These are phyloP conservation scores for Fusarium solani-melongenae DNA, from an alignment of 2,329 filamentous ascomycete species.

Conservation along the genomic window DNA sequence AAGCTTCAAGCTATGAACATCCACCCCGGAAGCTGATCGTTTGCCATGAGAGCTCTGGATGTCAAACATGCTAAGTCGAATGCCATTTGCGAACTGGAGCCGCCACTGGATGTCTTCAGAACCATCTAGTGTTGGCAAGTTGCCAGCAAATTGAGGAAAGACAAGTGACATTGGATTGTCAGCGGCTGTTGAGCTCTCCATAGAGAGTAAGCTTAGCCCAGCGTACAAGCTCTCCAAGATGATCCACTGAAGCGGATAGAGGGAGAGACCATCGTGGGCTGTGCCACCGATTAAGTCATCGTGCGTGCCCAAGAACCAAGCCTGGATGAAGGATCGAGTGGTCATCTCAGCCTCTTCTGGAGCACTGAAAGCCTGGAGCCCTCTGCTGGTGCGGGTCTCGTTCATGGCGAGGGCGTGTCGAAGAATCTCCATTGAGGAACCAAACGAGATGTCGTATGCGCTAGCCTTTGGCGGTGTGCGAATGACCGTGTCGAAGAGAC, in stretches of 20 bases:
- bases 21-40: slow-evolving; percentile 1
- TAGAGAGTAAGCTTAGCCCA: slow-evolving; percentile 15
- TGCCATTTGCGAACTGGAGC: slow-evolving; percentile 32
- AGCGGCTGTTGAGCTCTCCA: neutral
- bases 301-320: slow-evolving; percentile 41
- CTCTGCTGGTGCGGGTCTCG: slow-evolving; percentile 26
- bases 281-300: slow-evolving; percentile 37
- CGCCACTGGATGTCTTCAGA: slow-evolving; percentile 43
- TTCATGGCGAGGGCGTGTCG: slow-evolving; percentile 40
- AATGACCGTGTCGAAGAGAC: slow-evolving; percentile 36
- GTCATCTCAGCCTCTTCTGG: slow-evolving; percentile 19
- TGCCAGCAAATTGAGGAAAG: slow-evolving; percentile 40
- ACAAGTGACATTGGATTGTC: slow-evolving; percentile 28
- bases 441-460: slow-evolving; percentile 33
- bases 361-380: slow-evolving; percentile 5
- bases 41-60: slow-evolving; percentile 31
- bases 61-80: slow-evolving; percentile 40
- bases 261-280: slow-evolving; percentile 34
- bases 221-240: slow-evolving; percentile 34
- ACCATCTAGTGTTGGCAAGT: slow-evolving; percentile 31
- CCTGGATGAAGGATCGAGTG: slow-evolving; percentile 30
- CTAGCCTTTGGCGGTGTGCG: slow-evolving; percentile 3
- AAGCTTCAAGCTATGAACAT: slow-evolving; percentile 31
- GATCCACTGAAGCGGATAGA: slow-evolving; percentile 41
- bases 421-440: slow-evolving; percentile 25